Evolutionary conservation across 495 filamentous ascomycete genomes (phyloP), one percentile per base, ranked within the genome.

Genomic region (Trichoderma reesei): DNA sequence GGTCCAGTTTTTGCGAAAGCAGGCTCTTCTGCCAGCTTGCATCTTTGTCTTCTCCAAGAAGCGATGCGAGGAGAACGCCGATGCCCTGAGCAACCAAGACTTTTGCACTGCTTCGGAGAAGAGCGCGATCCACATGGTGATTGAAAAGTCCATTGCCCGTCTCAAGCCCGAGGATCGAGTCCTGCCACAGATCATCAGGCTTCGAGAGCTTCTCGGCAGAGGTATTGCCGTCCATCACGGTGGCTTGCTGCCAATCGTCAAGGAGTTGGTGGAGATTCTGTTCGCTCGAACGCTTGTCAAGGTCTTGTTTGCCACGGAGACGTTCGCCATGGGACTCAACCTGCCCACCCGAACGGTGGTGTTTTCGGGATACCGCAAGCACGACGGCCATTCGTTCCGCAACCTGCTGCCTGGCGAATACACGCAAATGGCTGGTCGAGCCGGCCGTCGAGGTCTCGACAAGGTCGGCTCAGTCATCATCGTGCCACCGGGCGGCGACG

Each of bases 41-140:
- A 93, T 98, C 65, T 98, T 98, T 73, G 94, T 98, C 56, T 98
- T 98, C 75, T 97, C 93, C 36, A 98, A 98, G 79, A 96, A 90
- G 73, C 81, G 94, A 63, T 98, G 95, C 69, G 93, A 98, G 72
- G 89, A 96, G 70, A 98, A 98, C 71, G 94, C 95, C 10, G 91
- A 98, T 68, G 92, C 94, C 0, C 80, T 98, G 26, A 91, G 89
- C 65, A 97, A 95, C 68, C 88, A 95, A 64, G 95, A 98, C 75
- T 97, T 92, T 71, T 92, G 86, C 73, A 96, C 87, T 20, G 90
- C 91, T 9, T 82, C 86, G 5, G 95, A 98, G 76, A 97, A 96
- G 84, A 98, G 94, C 71, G 83, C 88, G 41, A 92, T 91, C 59
- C 95, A 98, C 70, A 97, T 98, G 91, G 93, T 90, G 54, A 91